Base-by-base conservation (phyloP, 2,329 filamentous ascomycete species). In the Alternaria brassicicola region DNA sequence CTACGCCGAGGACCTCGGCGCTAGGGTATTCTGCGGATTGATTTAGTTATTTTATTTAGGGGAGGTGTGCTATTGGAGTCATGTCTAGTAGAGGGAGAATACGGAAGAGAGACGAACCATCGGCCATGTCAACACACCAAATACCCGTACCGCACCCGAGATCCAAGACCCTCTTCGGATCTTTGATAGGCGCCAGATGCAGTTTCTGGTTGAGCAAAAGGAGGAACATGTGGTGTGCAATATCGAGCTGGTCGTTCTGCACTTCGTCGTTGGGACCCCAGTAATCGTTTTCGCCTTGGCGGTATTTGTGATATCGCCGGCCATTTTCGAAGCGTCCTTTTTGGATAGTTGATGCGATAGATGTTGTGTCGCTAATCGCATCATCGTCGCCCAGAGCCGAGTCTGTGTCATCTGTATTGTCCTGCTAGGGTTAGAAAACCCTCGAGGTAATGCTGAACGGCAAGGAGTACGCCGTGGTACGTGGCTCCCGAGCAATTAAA, bases 1-100 rank as follows among this genome's bases (percentile, higher is more conserved):
- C 81, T 19, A 77, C 76, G 28, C 81, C 82, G 6, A 76, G 76
- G 36, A 85, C 77, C 25, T 72, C 66, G 13, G 81, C 78, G 49
- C 52, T 42, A 23, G 64, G 65, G 49, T 68, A 65, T 17, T 71
- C 57, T 59, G 41, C 19, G 0, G 36, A 5, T 4, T n/a, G 2
- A 2, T 17, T 30, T 25, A 36, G 30, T 33, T 19, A 17, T 21
- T 10, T 12, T n/a, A 8, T 23, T 55, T 39, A 9, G 10, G 57
- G 55, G 25, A 36, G 4, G 4, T 36, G 17, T 48, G 6, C 23
- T 13, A 13, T 39, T 13, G 19, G 25, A 19, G 25, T 7, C 1
- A n/a, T 30, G 9, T 17, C 25, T 12, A 6, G 9, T 43, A 10
- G 15, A 28, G 10, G 3, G 10, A 15, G 13, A 50, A 25, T 23